Base-by-base conservation (phyloP, 345 rosid genomes). In the Pistacia integerrima region DNA sequence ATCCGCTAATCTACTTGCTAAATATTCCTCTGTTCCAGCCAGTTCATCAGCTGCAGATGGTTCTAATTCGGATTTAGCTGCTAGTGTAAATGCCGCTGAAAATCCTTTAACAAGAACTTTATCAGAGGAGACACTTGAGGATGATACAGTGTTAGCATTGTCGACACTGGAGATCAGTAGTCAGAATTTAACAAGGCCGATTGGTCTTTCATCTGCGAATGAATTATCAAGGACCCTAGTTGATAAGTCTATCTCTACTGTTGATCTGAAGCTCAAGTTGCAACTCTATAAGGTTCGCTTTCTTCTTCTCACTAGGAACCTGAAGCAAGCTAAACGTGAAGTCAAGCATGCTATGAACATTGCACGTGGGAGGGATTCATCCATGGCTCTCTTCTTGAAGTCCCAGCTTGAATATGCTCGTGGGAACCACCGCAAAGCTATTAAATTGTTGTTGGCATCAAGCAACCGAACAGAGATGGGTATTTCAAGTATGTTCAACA, bases 371-470 rank as follows among this genome's bases (percentile, higher is more conserved):
- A 87, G 90, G 76, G 99, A 94, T 79, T 97, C 98, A 61, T 86
- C 98, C 48, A 81, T 81, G 81, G 98, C 98, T 82, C 93, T 94
- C 68, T 87, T 92, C 70, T 82, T 97, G 89, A 97, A 94, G 88
- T 88, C 99, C 76, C 92, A 97, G 90, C 92, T 97, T 77, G 99
- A 97, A 84, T 90, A 89, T 89, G 92, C 97, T 82, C 98, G 92
- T 83, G 93, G 99, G 25, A 94, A 97, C 84, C 89, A 89, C 71
- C 92, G 91, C 9, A 97, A 97, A 83, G 99, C 99, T 65, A 92
- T 94, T 76, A 97, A 91, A 89, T 90, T 97, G 75, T 79, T 97
- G 83, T 76, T 90, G 89, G 97, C 96, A 68, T 90, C 94, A 36
- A 85, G 89, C 80, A 88, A 89, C 69, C 89, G 85, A 52, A 80